Base-by-base conservation (phyloP, 441 rosid genomes). In the Sinapis alba region DNA sequence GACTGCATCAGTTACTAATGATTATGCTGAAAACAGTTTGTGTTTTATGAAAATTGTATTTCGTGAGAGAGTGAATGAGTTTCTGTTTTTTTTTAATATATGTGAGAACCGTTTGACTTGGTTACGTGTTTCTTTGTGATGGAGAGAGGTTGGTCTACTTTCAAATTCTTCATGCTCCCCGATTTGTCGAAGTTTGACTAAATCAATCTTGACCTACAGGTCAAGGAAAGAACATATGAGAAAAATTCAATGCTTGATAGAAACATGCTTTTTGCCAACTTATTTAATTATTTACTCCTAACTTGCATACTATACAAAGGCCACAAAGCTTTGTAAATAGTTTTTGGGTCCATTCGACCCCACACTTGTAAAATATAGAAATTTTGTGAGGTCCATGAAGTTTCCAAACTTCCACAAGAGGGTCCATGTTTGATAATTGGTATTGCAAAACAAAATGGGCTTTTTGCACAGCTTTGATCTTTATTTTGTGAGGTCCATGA, bases 141-240 rank as follows among this genome's bases (percentile, higher is more conserved):
- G 73, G 62, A 68, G 65, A 63, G 76, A 71, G 72, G 80, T 77
- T 77, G 63, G 64, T 77, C 76, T 77, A 51, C 20, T 24, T 77
- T 71, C 77, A 65, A 77, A 43, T 69, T 63, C 28, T 30, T 60
- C 12, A 62, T 62, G 60, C 74, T 74, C 58, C 15, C 6, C 61
- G 23, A 32, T 18, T 59, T 65, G 72, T 71, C 68, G 7, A 77
- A 71, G 58, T 65, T 71, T 71, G 76, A 77, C 68, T 15, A n/a
- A 65, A 24, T 71, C 77, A 34, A 65, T 4, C 1, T 70, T 16
- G 68, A 65, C 20, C 34, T 11, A 63, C 71, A 70, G 12, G 76
- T 71, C 76, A 77, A 77, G 68, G 63, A 3, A 41, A 54, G 9
- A 51, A 0, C 34, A 50, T 23, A 23, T 6, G 13, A 32, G 50